Percentiles rank a stretch among this genome's conserved stretches.
Evolutionary conservation across 495 filamentous ascomycete species (phyloP).

Genomic region (Glonium stellatum): DNA sequence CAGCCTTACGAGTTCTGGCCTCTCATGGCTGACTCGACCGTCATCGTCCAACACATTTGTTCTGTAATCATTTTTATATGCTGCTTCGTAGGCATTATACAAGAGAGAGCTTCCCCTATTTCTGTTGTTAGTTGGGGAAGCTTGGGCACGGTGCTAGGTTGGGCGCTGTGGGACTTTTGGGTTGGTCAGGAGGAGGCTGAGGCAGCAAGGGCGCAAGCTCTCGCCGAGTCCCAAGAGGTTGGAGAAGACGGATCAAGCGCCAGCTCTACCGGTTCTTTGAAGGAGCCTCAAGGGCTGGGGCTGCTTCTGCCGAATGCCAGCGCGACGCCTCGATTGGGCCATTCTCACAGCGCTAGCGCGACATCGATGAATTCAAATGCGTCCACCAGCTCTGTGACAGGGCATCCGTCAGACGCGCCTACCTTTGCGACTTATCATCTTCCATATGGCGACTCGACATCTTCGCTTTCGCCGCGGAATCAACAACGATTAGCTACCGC

Average conservation of each 20-base stretch:
- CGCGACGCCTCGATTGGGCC: neutral
- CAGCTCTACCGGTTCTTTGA: constrained; percentile 11
- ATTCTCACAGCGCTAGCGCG: constrained; percentile 20
- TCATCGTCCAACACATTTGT: constrained; percentile 94
- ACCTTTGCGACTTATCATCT: constrained; percentile 19
- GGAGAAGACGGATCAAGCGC: constrained; percentile 14
- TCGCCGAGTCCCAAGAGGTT: neutral
- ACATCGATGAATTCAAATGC: constrained; percentile 18
- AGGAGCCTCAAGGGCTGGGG: constrained; percentile 18
- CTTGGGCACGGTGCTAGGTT: constrained; percentile 75
- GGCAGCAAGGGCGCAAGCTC: constrained; percentile 28
- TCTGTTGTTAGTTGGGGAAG: constrained; percentile 80
- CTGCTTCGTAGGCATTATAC: constrained; percentile 85
- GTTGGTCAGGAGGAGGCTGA: constrained; percentile 47
- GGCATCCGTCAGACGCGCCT: neutral
- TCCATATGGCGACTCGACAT: constrained; percentile 28
- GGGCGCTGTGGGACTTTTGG: constrained; percentile 89
- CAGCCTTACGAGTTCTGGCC: constrained; percentile 98
- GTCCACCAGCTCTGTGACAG: constrained; percentile 10
- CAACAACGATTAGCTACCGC: constrained; percentile 63
- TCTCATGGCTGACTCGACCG: constrained; percentile 86
- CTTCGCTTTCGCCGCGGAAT: constrained; percentile 50
- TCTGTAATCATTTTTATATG: constrained; percentile 90
- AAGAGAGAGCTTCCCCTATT: constrained; percentile 75
- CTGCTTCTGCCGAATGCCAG: constrained; percentile 1